Base-by-base conservation (phyloP, 257 asterid species). In the Solanum raphanifolium region DNA sequence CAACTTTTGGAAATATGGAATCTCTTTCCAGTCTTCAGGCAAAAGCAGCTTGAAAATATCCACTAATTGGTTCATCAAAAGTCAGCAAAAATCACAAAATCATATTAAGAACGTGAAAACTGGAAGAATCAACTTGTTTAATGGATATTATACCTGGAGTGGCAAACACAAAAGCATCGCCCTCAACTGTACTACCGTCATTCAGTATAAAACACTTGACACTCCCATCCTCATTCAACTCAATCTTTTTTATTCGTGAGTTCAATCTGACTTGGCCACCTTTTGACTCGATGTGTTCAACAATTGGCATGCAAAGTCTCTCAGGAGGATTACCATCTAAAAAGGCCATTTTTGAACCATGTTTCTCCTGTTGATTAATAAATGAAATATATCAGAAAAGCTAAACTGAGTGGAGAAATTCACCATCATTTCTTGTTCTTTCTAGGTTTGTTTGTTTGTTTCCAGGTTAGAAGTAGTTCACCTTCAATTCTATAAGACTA, bases 281-380 rank as follows among this genome's bases (percentile, higher is more conserved):
- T 87, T 66, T 92, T 21, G 98, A 92, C 89, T 88, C 90, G 29
- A 97, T 94, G 86, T 97, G 99, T 85, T 97, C 93, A 65, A 91
- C 98, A 76, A 97, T 90, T 5, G 99, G 99, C 99, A 88, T 92
- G 93, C 99, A 97, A 83, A 97, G 99, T 91, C 99, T 94, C 87
- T 97, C 99, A 1, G 99, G 99, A 36, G 99, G 99, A 88, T 91
- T 97, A 20, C 99, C 99, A 88, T 97, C 99, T 93, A 97, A 92
- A 90, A 97, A 97, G 4, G 99, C 99, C 99, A 97, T 97, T 92
- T 97, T 97, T 18, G 99, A 97, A 31, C 99, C 99, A 83, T 97
- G 92, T 90, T 96, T 97, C 93, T 97, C 99, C 99, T 97, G 95
- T 89, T 72, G 73, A 89, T 88, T 25, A 35, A 87, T 32, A 72